A percentile compares a stretch with the other conserved stretches of the same genome.
Evolutionary conservation across 352 stramenopile genomes (phyloP).

Genomic region (Pythium periplocum): DNA sequence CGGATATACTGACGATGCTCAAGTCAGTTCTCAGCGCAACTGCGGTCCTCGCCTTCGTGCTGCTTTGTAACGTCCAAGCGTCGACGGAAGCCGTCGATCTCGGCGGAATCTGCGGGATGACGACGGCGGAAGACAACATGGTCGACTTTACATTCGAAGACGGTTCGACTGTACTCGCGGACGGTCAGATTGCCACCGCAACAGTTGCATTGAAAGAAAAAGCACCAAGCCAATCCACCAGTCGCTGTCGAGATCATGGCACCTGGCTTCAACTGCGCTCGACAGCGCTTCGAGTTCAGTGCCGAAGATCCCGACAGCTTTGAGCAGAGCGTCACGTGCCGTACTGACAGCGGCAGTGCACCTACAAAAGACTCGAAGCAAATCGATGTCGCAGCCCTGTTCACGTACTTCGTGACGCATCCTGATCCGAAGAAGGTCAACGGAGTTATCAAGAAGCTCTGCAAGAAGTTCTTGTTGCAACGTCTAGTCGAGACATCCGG

Average conservation of each 20-base stretch:
- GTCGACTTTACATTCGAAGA: conserved; percentile 11
- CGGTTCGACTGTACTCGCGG: conserved; percentile 6
- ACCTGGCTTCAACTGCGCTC: conserved; percentile 15
- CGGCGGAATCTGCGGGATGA: conserved; percentile 8
- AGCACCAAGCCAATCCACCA: conserved; percentile 10
- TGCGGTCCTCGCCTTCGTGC: background rate
- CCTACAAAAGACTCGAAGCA: conserved; percentile 2
- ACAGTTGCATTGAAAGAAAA: conserved; percentile 10
- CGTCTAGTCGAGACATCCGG: conserved; percentile 9
- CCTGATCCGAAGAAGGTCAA: conserved; percentile 2
- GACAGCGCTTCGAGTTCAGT: conserved; percentile 10
- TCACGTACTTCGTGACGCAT: conserved; percentile 3
- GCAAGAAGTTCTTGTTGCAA: conserved; percentile 11
- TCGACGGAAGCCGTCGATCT: conserved; percentile 9
- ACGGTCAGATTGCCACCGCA: conserved; percentile 13
- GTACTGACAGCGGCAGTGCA: conserved; percentile 10
- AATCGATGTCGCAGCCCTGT: conserved; percentile 8
- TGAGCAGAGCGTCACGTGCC: conserved; percentile 13
- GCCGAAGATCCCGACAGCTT: conserved; percentile 11
- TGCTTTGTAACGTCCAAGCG: background rate
- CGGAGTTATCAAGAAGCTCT: conserved; percentile 7
- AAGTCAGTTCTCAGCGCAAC: conserved; percentile 4
- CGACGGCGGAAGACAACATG: conserved; percentile 8
- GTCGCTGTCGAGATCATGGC: conserved; percentile 9
- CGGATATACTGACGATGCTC: conserved; percentile 4